These are phyloP conservation scores for Forsythia suspensa DNA, from an alignment of 257 asterid genomes.

Conservation along the genomic window DNA sequence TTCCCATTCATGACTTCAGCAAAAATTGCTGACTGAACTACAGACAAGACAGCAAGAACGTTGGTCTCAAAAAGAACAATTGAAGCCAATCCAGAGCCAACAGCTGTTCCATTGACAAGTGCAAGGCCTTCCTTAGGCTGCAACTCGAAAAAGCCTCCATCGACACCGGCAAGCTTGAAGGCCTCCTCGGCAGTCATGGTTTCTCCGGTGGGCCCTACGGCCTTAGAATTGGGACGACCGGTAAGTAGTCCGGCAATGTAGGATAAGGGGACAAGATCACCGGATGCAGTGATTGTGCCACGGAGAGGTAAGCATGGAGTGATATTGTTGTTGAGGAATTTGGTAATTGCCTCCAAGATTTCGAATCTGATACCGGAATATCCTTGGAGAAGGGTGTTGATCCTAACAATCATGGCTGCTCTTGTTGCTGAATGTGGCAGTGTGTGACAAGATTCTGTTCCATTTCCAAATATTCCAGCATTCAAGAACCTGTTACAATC, in stretches of 20 bases:
- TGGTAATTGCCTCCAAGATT: conserved; percentile 52
- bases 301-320: conserved; percentile 56
- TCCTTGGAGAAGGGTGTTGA: conserved; percentile 57
- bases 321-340: conserved; percentile 45
- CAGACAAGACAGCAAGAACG: conserved; percentile 36
- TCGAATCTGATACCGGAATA: conserved; percentile 56
- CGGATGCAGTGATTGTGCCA: conserved; percentile 54
- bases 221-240: conserved; percentile 50
- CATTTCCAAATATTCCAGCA: conserved; percentile 50
- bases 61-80: conserved; percentile 47
- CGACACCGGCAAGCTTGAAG: conserved; percentile 36
- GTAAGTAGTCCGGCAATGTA: conserved; percentile 52
- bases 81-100: conserved; percentile 60
- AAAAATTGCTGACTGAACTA: conserved; percentile 47
- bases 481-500: conserved; percentile 40
- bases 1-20: conserved; percentile 62
- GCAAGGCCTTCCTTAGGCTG: conserved; percentile 61
- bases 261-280: conserved; percentile 53
- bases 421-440: conserved; percentile 52
- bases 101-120: conserved; percentile 53
- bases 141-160: conserved; percentile 40
- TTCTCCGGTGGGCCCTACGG: conserved; percentile 49
- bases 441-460: conserved; percentile 40
- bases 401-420: conserved; percentile 56
- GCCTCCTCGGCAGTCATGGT: conserved; percentile 43